A percentile compares a stretch with the other conserved stretches of the same genome.
Conservation (phyloP, 1,139 yeast species). For the Pichia terricola region DNA sequence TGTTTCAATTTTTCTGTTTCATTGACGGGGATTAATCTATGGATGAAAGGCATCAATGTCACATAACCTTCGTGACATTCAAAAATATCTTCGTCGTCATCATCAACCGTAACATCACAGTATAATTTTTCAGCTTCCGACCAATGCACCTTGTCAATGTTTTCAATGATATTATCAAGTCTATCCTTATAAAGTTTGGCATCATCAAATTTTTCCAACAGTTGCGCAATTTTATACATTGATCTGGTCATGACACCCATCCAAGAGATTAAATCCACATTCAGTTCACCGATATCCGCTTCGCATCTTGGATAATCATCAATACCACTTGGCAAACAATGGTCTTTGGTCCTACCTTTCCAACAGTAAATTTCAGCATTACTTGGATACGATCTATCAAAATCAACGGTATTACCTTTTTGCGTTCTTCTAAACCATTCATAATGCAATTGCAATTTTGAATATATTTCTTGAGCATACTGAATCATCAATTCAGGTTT, state of each 20-base stretch:
- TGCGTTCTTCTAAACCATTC: constrained; percentile 84
- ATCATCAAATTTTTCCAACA: constrained; percentile 55
- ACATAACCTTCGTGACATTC: constrained; percentile 89
- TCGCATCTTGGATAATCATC: constrained; percentile 93
- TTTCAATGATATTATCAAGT: constrained; percentile 48
- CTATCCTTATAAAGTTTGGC: constrained; percentile 39
- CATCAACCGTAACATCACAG: constrained; percentile 78
- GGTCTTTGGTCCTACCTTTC: constrained; percentile 84
- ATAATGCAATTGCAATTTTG: constrained; percentile 66
- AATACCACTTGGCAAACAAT: constrained; percentile 85
- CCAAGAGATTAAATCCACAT: constrained; percentile 89
- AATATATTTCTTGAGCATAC: constrained; percentile 63
- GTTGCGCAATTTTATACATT: constrained; percentile 62
- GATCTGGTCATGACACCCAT: constrained; percentile 85
- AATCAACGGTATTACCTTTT: constrained; percentile 63
- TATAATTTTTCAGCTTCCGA: constrained; percentile 53
- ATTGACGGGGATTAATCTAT: constrained; percentile 56
- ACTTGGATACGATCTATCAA: constrained; percentile 48
- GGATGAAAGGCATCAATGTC: constrained; percentile 74
- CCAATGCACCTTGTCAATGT: constrained; percentile 77
- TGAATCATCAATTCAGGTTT: constrained; percentile 53
- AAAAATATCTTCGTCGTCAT: constrained; percentile 45
- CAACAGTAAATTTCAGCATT: constrained; percentile 61
- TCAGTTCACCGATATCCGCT: constrained; percentile 82
- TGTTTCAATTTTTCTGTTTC: constrained; percentile 41